Conservation (phyloP, 768 basidiomycete genomes). For the Lactarius sanguifluus region DNA sequence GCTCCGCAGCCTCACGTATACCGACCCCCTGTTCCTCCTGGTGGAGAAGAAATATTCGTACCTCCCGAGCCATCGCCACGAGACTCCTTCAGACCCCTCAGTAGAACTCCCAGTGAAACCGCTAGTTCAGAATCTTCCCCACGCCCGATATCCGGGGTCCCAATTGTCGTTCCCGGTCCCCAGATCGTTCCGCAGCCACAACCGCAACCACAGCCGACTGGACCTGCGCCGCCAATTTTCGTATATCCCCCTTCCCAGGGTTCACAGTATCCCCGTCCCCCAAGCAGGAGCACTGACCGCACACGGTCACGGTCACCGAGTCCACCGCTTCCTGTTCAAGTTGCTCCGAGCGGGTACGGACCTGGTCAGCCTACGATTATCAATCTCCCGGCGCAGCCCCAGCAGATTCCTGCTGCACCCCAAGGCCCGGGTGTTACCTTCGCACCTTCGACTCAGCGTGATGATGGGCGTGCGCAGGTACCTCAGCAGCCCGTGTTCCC, state of each 20-base stretch:
- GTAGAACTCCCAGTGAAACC: not conserved
- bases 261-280: not conserved
- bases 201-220: not conserved
- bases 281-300: slow-evolving; percentile 7
- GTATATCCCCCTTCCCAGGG: slow-evolving; percentile 14
- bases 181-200: not conserved
- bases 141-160: slow-evolving; percentile 9
- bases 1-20: slow-evolving; percentile 15
- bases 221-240: slow-evolving; percentile 4
- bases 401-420: not conserved
- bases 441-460: slow-evolving; percentile 5
- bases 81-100: not conserved
- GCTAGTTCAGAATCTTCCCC: not conserved
- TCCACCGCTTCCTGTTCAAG: not conserved
- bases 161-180: slow-evolving; percentile 14
- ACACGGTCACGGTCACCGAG: not conserved
- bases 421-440: not conserved
- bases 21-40: slow-evolving; percentile 17
- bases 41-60: slow-evolving; percentile 7
- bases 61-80: slow-evolving; percentile 19
- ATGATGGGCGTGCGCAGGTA: not conserved
- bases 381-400: slow-evolving; percentile 13
- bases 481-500: not conserved
- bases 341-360: not conserved
- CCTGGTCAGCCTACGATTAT: slow-evolving; percentile 16